Percentiles rank a stretch among this genome's conserved stretches.
Conservation (phyloP, 306 rosid species). For the Pterocarpus macrocarpus region DNA sequence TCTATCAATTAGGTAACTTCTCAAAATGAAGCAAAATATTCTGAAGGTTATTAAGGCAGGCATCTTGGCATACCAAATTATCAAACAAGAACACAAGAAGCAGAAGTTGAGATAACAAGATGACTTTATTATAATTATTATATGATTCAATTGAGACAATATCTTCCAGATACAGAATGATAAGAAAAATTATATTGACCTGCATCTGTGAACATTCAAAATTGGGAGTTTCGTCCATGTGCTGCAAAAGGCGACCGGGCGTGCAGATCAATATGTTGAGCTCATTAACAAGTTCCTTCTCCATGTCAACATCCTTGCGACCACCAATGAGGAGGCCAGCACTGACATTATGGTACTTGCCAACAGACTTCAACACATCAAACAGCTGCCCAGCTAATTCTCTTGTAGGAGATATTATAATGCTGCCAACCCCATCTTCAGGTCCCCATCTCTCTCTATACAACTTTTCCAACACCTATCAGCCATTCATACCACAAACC, state of each 20-base stretch:
- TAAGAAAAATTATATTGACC: slow-evolving; percentile 56
- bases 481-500: slow-evolving; percentile 44
- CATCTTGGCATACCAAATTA: background rate
- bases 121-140: slow-evolving; percentile 9
- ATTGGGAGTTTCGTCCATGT: slow-evolving; percentile 94
- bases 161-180: background rate
- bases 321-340: slow-evolving; percentile 98
- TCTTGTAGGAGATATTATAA: slow-evolving; percentile 87
- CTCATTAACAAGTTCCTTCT: slow-evolving; percentile 76
- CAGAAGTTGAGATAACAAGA: background rate
- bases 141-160: background rate
- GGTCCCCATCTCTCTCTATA: slow-evolving; percentile 82
- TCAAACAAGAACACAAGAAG: background rate
- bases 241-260: slow-evolving; percentile 93
- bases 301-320: slow-evolving; percentile 72
- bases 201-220: slow-evolving; percentile 91
- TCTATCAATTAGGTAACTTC: slow-evolving; percentile 9
- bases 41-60: background rate
- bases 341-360: slow-evolving; percentile 81
- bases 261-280: slow-evolving; percentile 92
- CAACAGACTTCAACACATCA: slow-evolving; percentile 74
- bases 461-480: slow-evolving; percentile 86
- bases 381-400: slow-evolving; percentile 85
- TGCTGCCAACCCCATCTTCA: slow-evolving; percentile 90
- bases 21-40: background rate